These are phyloP conservation scores for Cudoniella acicularis DNA, from an alignment of 495 filamentous ascomycete species.

Conservation along the genomic window DNA sequence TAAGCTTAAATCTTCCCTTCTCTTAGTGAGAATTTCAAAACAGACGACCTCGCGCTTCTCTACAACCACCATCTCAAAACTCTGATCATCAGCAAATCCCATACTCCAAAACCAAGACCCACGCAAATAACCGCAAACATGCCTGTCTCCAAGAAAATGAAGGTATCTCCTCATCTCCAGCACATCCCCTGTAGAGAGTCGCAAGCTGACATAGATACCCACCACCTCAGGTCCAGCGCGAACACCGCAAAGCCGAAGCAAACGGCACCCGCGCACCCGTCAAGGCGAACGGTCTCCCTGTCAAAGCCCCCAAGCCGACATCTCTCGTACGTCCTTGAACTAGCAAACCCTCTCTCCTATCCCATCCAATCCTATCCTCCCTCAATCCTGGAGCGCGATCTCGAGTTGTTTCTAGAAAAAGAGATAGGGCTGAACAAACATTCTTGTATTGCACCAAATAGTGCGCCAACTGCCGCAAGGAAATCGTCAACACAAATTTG, in stretches of 20 bases:
- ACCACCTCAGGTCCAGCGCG: constrained; percentile 34
- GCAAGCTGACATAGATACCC: no score
- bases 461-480: constrained; percentile 36
- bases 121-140: constrained; percentile 10
- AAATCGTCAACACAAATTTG: constrained; percentile 35
- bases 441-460: constrained; percentile 8
- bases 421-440: no score
- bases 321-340: constrained; percentile 31
- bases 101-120: neutral
- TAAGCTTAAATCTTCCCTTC: neutral
- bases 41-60: neutral
- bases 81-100: neutral
- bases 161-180: constrained; percentile 25
- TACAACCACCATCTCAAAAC: neutral
- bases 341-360: neutral
- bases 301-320: constrained; percentile 36
- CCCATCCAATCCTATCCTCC: constrained; percentile 5
- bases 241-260: constrained; percentile 38
- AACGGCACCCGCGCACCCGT: constrained; percentile 36
- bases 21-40: constrained; percentile 1
- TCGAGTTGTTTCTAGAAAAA: no score
- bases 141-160: constrained; percentile 30
- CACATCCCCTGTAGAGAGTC: constrained; percentile 40
- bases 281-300: constrained; percentile 36
- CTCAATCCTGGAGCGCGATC: neutral